phyloP scores from a whole-genome alignment of 106 monocot species.

The Allium sativum region DNA sequence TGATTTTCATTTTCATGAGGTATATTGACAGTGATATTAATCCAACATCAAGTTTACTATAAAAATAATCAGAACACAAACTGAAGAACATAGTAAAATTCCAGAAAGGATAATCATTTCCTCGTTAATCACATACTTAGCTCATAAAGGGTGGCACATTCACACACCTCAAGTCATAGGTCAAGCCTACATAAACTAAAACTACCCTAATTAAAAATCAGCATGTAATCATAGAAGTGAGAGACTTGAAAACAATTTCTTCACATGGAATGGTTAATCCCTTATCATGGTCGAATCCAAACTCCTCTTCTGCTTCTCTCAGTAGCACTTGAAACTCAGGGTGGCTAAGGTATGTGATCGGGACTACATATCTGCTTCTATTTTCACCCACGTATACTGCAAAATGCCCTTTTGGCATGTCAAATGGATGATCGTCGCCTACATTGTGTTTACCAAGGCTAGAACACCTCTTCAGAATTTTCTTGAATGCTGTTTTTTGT shows the following conservation, averaged over 20 bases:
- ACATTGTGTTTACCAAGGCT: constrained; percentile 19
- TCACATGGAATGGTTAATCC: constrained; percentile 51
- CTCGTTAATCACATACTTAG: no score
- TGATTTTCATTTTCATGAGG: no score
- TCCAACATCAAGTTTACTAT: no score
- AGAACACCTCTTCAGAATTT: constrained; percentile 48
- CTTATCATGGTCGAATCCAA: constrained; percentile 50
- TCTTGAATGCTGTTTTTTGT: constrained; percentile 4
- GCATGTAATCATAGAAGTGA: no score
- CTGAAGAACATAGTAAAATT: no score
- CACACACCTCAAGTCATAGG: no score
- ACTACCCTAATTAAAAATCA: no score
- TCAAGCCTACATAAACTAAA: no score
- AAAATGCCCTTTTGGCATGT: constrained; percentile 52
- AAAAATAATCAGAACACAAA: no score
- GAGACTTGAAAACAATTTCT: constrained; percentile 8
- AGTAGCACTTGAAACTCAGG: constrained; percentile 46
- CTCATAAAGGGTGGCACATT: no score
- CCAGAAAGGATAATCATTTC: no score
- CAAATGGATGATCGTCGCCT: constrained; percentile 6
- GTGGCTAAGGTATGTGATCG: constrained; percentile 26
- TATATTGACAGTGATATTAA: no score
- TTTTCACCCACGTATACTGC: constrained; percentile 48
- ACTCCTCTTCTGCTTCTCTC: constrained; percentile 44
- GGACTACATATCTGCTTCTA: constrained; percentile 36